These are phyloP conservation scores for Cenchrus purpureus DNA, from an alignment of 176 grass and related monocot species.

Conservation along the genomic window DNA sequence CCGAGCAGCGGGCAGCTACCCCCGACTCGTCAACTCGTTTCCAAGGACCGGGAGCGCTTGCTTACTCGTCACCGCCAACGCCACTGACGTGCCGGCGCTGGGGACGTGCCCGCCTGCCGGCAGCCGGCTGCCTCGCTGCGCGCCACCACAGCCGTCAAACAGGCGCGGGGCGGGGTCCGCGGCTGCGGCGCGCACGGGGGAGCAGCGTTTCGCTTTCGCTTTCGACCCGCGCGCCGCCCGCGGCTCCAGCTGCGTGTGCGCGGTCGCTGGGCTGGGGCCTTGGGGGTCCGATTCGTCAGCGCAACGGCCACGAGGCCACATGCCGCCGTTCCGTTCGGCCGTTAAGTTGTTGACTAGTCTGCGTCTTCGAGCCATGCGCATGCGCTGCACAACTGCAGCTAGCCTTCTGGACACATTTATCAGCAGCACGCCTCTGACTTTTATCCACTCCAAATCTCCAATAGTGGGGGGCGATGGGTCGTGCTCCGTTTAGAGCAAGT, in stretches of 20 bases:
- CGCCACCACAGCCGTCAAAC: neutral
- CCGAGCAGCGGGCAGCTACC: neutral
- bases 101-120: neutral
- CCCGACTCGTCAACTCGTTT: constrained; percentile 23
- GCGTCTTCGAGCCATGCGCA: constrained; percentile 1
- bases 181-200: neutral
- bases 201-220: neutral
- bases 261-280: neutral
- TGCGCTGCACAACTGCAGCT: neutral
- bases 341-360: neutral
- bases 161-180: neutral
- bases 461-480: no score
- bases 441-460: neutral
- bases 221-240: neutral
- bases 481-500: no score
- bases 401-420: neutral
- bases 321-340: neutral
- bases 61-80: neutral
- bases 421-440: neutral
- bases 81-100: neutral
- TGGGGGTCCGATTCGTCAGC: neutral
- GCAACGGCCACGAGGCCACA: neutral
- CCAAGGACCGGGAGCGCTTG: neutral
- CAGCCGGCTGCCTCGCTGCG: no score
- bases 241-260: neutral